These are phyloP conservation scores for Fusarium pseudonygamai DNA, from an alignment of 2,329 filamentous ascomycete species.

Conservation along the genomic window DNA sequence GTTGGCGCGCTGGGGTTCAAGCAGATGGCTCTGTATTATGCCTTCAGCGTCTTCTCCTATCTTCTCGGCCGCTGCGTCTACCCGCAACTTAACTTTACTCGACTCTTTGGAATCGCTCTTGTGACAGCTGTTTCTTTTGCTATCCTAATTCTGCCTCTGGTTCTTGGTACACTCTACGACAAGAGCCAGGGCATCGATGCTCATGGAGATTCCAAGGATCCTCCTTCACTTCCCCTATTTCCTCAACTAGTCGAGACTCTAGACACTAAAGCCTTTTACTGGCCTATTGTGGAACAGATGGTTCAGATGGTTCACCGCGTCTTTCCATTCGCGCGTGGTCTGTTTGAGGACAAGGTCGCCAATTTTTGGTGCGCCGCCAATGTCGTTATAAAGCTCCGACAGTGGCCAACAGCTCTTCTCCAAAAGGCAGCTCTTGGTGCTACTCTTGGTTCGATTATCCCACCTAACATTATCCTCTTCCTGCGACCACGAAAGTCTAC, in stretches of 20 bases:
- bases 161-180: conserved; percentile 77
- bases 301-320: conserved; percentile 89
- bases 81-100: conserved; percentile 72
- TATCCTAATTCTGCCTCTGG: conserved; percentile 77
- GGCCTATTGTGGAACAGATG: conserved; percentile 79
- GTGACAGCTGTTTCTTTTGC: conserved; percentile 79
- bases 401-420: conserved; percentile 75
- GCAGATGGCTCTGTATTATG: conserved; percentile 99
- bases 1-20: conserved; percentile 96
- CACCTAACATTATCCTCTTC: conserved; percentile 83
- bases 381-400: conserved; percentile 85
- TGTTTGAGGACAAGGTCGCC: conserved; percentile 99
- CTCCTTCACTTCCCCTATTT: conserved; percentile 70
- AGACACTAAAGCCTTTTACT: conserved; percentile 74
- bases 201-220: conserved; percentile 64
- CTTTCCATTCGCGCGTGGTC: conserved; percentile 92
- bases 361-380: conserved; percentile 98
- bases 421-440: conserved; percentile 78
- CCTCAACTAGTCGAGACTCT: conserved; percentile 66
- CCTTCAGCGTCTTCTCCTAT: conserved; percentile 90
- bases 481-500: conserved; percentile 79
- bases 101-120: conserved; percentile 79
- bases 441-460: conserved; percentile 79
- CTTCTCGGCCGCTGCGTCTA: conserved; percentile 87
- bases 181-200: conserved; percentile 69